Base-by-base conservation (phyloP, 2,329 filamentous ascomycete genomes). In the Alternaria dauci region DNA sequence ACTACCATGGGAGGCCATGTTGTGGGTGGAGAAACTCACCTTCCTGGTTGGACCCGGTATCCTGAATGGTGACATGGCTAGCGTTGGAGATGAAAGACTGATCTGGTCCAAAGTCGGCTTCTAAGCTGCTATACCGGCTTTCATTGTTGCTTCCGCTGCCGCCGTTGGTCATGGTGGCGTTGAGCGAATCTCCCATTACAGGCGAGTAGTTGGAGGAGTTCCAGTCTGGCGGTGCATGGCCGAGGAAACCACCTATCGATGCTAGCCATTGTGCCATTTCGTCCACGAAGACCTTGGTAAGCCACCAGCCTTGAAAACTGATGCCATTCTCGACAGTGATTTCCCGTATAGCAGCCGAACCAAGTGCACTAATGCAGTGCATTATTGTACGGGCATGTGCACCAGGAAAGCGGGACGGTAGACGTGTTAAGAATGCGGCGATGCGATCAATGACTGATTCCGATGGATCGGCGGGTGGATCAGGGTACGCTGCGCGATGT, bases 221-320 rank as follows among this genome's bases (percentile, higher is more conserved):
- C 61, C 68, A 70, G 38, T 70, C 69, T 8, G 71, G 80, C 3
- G 78, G 70, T n/a, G 57, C 65, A 42, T 84, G 82, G 32, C 84
- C 84, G 82, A 97, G 89, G 74, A 97, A 97, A 0, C 94, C 94
- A 52, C 94, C 94, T 70, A 94, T 89, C 71, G 96, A 93, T 0
- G 92, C 93, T 68, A 97, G 84, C 85, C 96, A 97, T 58, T 91
- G 86, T 51, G 93, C 88, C 92, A 96, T 96, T 80, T 98, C 94
- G 73, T 97, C 94, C 53, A 97, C 87, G 85, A 94, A 98, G 59
- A 94, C 94, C 77, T 97, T 97, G 4, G 93, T 93, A 59, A 97
- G 91, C 92, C 92, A 95, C 93, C 93, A 96, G 6, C 91, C 89
- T n/a, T 91, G 90, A 73, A 94, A 96, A 72, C 91, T 94, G 73